Evolutionary conservation across 148 eudicot species (phyloP).

Genomic region (Vaccinium corymbosum): DNA sequence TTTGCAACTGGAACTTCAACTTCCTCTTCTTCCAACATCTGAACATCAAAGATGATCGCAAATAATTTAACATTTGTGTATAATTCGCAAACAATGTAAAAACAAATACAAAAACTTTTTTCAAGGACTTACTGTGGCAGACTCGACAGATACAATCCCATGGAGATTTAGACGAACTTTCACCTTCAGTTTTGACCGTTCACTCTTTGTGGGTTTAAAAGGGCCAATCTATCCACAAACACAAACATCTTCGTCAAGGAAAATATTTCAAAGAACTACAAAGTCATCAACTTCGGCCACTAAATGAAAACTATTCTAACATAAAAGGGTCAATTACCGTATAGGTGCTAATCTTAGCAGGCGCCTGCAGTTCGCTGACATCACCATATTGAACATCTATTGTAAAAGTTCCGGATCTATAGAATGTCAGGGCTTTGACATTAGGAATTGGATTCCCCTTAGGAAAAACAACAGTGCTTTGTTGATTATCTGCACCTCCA

Average conservation of each 20-base stretch:
- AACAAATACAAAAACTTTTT: not conserved
- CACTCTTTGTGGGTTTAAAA: constrained; percentile 63
- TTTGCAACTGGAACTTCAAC: constrained; percentile 66
- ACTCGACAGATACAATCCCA: constrained; percentile 78
- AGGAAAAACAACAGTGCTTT: constrained; percentile 69
- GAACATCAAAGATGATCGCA: constrained; percentile 8
- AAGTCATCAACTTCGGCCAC: not conserved
- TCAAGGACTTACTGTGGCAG: constrained; percentile 67
- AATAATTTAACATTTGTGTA: not conserved
- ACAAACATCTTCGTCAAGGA: constrained; percentile 1
- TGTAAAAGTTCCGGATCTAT: constrained; percentile 65
- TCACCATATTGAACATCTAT: constrained; percentile 79
- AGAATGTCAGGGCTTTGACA: constrained; percentile 73
- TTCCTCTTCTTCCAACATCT: constrained; percentile 94
- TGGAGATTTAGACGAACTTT: constrained; percentile 74
- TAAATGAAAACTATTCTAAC: not conserved
- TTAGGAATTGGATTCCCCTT: constrained; percentile 83
- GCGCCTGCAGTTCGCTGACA: constrained; percentile 70
- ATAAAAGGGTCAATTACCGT: constrained; percentile 45
- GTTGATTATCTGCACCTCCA: constrained; percentile 58
- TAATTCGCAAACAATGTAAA: not conserved
- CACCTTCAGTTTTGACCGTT: constrained; percentile 68
- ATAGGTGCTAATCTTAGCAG: constrained; percentile 76
- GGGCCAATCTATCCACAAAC: constrained; percentile 74
- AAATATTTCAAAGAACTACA: not conserved